phyloP scores from a whole-genome alignment of 176 grass and related monocot species.

The Luzula sylvatica region DNA sequence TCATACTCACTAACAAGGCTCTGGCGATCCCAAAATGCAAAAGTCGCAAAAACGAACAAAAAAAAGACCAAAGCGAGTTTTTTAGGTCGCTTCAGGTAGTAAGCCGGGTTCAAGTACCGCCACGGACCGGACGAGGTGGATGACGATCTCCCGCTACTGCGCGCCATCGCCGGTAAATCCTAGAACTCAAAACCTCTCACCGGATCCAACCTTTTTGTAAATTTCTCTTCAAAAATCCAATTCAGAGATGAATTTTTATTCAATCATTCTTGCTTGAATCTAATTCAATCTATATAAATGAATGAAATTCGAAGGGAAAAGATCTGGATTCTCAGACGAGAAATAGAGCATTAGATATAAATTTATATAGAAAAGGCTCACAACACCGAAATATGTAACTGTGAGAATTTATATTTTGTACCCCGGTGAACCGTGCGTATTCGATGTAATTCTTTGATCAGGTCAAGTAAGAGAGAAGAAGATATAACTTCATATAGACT shows the following conservation, averaged over 20 bases:
- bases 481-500: no score
- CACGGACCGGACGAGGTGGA: conserved; percentile 46
- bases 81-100: conserved; percentile 96
- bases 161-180: conserved; percentile 26
- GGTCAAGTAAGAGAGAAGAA: no score
- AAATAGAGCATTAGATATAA: background rate
- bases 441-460: no score
- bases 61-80: conserved; percentile 81
- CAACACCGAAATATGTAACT: no score
- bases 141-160: conserved; percentile 33
- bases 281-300: conserved; percentile 2
- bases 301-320: background rate
- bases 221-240: background rate
- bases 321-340: conserved; percentile 10
- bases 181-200: background rate
- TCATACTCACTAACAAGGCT: conserved; percentile 79
- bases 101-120: conserved; percentile 85
- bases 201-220: background rate
- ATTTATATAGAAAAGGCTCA: background rate
- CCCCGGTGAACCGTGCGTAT: no score
- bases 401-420: background rate
- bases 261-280: background rate
- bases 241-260: no score
- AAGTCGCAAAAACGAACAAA: conserved; percentile 68
- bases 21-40: conserved; percentile 94